A percentile compares a stretch with the other conserved stretches of the same genome.
These are phyloP conservation scores for Zymoseptoria brevis DNA, from an alignment of 2,329 filamentous ascomycete genomes.

Conservation along the genomic window DNA sequence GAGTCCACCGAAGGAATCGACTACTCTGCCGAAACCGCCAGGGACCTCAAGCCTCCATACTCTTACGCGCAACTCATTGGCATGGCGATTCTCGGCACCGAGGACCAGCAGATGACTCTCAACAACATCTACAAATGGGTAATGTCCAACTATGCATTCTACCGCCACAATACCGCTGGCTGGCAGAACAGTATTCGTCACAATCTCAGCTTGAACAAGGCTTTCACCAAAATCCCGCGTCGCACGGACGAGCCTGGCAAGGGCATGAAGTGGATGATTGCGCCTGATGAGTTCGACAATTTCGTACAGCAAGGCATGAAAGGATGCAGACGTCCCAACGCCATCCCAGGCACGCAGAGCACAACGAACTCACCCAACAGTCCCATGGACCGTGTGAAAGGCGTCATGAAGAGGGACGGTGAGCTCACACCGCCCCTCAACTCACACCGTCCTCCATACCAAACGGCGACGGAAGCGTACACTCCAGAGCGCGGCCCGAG, in stretches of 20 bases:
- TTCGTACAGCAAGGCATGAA: constrained; percentile 64
- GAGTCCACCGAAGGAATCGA: constrained; percentile 56
- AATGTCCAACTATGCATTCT: constrained; percentile 84
- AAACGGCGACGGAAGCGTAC: constrained; percentile 44
- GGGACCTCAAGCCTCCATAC: constrained; percentile 88
- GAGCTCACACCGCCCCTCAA: constrained; percentile 39
- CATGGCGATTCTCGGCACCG: constrained; percentile 82
- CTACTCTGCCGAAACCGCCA: constrained; percentile 72
- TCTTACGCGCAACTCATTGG: constrained; percentile 97
- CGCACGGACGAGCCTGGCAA: constrained; percentile 94
- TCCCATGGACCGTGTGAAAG: constrained; percentile 46
- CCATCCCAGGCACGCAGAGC: constrained; percentile 30
- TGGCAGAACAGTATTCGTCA: constrained; percentile 99
- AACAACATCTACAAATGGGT: constrained; percentile 93
- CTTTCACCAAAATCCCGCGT: constrained; percentile 86
- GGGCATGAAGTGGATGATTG: constrained; percentile 98
- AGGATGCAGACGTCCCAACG: constrained; percentile 33
- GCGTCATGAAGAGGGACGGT: constrained; percentile 36
- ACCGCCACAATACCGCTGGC: constrained; percentile 72
- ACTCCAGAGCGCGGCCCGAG: constrained; percentile 48
- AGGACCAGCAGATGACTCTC: constrained; percentile 81
- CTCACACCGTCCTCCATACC: constrained; percentile 34
- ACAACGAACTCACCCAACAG: constrained; percentile 38
- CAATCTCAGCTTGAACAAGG: constrained; percentile 89
- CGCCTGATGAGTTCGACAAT: constrained; percentile 73